Conservation (phyloP, 1,139 yeast species). For the Suhomyces bokatorum region DNA sequence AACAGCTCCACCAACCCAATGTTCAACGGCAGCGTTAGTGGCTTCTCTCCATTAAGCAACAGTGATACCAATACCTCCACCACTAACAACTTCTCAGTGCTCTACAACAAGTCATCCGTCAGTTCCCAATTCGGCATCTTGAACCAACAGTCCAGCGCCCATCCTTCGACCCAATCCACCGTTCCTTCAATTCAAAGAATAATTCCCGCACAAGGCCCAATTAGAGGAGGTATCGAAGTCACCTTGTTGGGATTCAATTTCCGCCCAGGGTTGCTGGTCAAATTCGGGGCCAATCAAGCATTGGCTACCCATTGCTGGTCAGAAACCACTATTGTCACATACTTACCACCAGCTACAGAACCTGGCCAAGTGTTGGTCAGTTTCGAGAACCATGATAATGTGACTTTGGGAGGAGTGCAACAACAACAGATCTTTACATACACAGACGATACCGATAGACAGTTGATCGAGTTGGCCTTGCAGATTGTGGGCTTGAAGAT, state of each 20-base stretch:
- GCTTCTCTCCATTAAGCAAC: slow-evolving; percentile 47
- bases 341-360: slow-evolving; percentile 82
- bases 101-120: slow-evolving; percentile 2
- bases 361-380: slow-evolving; percentile 93
- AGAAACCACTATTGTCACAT: slow-evolving; percentile 88
- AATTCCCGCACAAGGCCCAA: slow-evolving; percentile 93
- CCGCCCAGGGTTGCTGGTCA: slow-evolving; percentile 76
- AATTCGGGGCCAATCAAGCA: slow-evolving; percentile 83
- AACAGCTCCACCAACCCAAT: slow-evolving; percentile 42
- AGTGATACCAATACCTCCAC: slow-evolving; percentile 48
- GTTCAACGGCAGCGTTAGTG: slow-evolving; percentile 45
- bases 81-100: slow-evolving; percentile 18
- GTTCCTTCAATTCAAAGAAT: slow-evolving; percentile 74
- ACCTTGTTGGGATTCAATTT: slow-evolving; percentile 86
- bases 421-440: slow-evolving; percentile 75
- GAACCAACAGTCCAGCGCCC: slow-evolving; percentile 13
- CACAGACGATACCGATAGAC: slow-evolving; percentile 89
- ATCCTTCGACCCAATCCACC: slow-evolving; percentile 13
- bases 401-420: slow-evolving; percentile 32
- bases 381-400: slow-evolving; percentile 54
- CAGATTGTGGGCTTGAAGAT: slow-evolving; percentile 93
- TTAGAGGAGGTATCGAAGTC: slow-evolving; percentile 93
- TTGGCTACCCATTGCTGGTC: slow-evolving; percentile 96
- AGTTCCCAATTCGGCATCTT: slow-evolving; percentile 16
- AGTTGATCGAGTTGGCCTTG: slow-evolving; percentile 84